Percentiles rank a stretch among this genome's conserved stretches.
Conservation (phyloP, 495 filamentous ascomycete genomes). For the Penicillium taxi region DNA sequence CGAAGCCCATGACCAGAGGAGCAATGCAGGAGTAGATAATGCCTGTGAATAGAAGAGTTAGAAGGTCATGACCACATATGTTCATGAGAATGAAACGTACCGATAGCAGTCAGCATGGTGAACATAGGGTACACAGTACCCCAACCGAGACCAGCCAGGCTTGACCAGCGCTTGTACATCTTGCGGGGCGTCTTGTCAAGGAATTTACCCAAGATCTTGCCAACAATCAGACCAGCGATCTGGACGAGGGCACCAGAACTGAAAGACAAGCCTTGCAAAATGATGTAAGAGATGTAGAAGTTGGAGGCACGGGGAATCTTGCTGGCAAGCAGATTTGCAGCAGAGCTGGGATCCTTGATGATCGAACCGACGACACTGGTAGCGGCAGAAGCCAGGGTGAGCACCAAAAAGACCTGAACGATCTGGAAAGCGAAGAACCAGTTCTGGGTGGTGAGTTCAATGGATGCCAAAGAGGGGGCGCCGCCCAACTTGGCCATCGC, state of each 20-base stretch:
- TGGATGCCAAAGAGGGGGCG: slow-evolving; percentile 63
- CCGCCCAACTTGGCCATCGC: slow-evolving; percentile 73
- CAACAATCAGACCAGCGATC: slow-evolving; percentile 67
- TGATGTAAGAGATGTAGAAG: slow-evolving; percentile 93
- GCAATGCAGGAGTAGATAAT: slow-evolving; percentile 89
- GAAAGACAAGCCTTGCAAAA: slow-evolving; percentile 85
- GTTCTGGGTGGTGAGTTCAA: slow-evolving; percentile 86
- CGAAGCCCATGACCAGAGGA: slow-evolving; percentile 82
- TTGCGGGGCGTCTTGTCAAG: slow-evolving; percentile 67
- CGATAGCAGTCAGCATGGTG: slow-evolving; percentile 76
- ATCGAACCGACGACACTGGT: slow-evolving; percentile 51
- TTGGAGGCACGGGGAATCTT: slow-evolving; percentile 78
- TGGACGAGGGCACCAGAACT: slow-evolving; percentile 68
- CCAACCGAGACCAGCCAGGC: slow-evolving; percentile 62
- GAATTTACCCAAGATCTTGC: slow-evolving; percentile 68
- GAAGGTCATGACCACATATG: no score
- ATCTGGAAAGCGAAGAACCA: slow-evolving; percentile 94
- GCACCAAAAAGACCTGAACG: slow-evolving; percentile 86
- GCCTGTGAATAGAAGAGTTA: slow-evolving; percentile 4
- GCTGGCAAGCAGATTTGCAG: slow-evolving; percentile 57
- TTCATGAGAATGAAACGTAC: slow-evolving; percentile 32
- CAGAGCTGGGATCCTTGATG: slow-evolving; percentile 50
- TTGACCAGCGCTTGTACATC: slow-evolving; percentile 61
- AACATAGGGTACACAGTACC: slow-evolving; percentile 83
- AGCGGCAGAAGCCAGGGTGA: slow-evolving; percentile 69